phyloP scores from a whole-genome alignment of 768 basidiomycete species.

The Mycena olivaceomarginata region DNA sequence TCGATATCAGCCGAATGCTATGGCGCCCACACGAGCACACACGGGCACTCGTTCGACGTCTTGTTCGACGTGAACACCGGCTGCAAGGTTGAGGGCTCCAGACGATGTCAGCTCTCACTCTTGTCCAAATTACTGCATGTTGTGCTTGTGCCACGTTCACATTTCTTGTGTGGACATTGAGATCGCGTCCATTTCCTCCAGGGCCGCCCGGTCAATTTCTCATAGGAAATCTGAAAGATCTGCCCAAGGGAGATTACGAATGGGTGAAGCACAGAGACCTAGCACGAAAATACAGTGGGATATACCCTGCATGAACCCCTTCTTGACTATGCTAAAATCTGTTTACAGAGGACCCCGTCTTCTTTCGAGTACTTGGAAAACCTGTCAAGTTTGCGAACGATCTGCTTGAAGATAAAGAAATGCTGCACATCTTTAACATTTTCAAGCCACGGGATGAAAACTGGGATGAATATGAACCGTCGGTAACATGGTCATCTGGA shows the following conservation, averaged over 20 bases:
- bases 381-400: not conserved
- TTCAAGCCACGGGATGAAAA: not conserved
- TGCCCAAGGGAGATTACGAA: slow-evolving; percentile 11
- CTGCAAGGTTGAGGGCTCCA: no score
- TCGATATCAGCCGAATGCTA: no score
- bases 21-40: no score
- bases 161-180: not conserved
- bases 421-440: not conserved
- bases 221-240: slow-evolving; percentile 1
- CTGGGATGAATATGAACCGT: not conserved
- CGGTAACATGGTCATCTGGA: slow-evolving; percentile 11
- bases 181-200: not conserved
- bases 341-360: not conserved
- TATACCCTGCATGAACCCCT: not conserved
- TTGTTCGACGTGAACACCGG: no score
- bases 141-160: no score
- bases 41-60: no score
- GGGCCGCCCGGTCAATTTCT: slow-evolving; percentile 7
- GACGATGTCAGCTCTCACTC: no score
- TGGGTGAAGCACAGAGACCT: slow-evolving; percentile 3
- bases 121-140: no score
- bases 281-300: not conserved
- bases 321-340: not conserved
- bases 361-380: slow-evolving; percentile 10
- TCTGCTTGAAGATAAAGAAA: no score